Conservation (phyloP, 2,329 filamentous ascomycete genomes). For the Thyridium curvatum region DNA sequence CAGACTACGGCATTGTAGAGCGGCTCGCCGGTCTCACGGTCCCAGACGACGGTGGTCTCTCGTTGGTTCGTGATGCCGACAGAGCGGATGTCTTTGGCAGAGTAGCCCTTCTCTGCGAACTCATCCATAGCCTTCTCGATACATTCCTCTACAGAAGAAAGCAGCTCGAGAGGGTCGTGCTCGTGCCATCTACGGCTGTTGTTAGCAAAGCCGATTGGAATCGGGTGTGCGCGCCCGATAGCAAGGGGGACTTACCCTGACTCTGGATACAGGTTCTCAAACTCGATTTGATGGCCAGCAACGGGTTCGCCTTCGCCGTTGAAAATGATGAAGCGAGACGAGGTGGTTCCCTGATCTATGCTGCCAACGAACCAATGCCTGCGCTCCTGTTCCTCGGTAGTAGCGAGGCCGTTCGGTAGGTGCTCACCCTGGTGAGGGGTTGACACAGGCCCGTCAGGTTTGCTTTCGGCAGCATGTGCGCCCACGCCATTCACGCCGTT, state of each 20-base stretch:
- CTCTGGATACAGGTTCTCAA: slow-evolving; percentile 76
- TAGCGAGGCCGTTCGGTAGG: slow-evolving; percentile 22
- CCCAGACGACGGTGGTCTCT: slow-evolving; percentile 84
- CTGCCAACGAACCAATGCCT: slow-evolving; percentile 68
- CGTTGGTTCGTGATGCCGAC: slow-evolving; percentile 88
- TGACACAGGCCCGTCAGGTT: neutral
- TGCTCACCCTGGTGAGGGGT: slow-evolving; percentile 8
- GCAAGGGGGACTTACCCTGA: slow-evolving; percentile 59
- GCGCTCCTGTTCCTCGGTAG: slow-evolving; percentile 22
- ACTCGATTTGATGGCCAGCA: slow-evolving; percentile 80
- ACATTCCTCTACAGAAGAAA: slow-evolving; percentile 69
- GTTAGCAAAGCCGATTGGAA: slow-evolving; percentile 8
- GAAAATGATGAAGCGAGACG: slow-evolving; percentile 86
- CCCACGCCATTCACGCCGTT: too few relatives aligned
- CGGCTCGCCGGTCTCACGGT: slow-evolving; percentile 71
- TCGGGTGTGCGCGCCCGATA: slow-evolving; percentile 1
- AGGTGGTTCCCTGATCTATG: slow-evolving; percentile 89
- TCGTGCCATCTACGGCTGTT: slow-evolving; percentile 68
- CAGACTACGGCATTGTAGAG: slow-evolving; percentile 83
- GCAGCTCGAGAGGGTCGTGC: slow-evolving; percentile 73
- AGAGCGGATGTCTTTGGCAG: slow-evolving; percentile 61
- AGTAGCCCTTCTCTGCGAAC: slow-evolving; percentile 65
- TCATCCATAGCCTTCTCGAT: slow-evolving; percentile 69
- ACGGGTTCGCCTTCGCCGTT: slow-evolving; percentile 71
- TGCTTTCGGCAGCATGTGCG: neutral